Base-by-base conservation (phyloP, 352 stramenopile species). In the Plasmopara viticola region DNA sequence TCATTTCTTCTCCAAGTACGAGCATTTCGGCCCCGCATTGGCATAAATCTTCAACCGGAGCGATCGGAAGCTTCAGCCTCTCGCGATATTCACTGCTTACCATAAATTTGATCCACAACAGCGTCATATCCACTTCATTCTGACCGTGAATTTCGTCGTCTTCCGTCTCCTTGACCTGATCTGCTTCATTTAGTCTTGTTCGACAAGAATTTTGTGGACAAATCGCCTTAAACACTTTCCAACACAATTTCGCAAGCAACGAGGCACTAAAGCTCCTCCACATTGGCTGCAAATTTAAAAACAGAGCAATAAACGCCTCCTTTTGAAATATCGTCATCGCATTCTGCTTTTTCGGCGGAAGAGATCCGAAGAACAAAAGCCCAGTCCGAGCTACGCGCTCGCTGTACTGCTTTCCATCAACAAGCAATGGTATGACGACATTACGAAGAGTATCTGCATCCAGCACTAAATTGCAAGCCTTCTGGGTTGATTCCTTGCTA, bases 71-170 rank as follows among this genome's bases (percentile, higher is more conserved):
- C 69, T 78, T 81, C 37, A 87, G 51, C 37, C 61, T 65, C 39
- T 86, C 74, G 12, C 79, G 74, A 67, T 79, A 88, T 29, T 84
- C 73, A 51, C 84, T 85, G 42, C 71, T 74, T 17, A 78, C 54
- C 52, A 88, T 58, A 15, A 81, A 70, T 39, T 85, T 76, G 54
- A 86, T 77, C 77, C 75, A 88, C 14, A 67, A 56, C 9, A 88
- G 37, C 13, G 56, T 49, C 28, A 76, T 48, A 20, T 78, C 71
- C 6, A 75, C 42, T 35, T 81, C 70, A 14, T 39, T 53, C 37
- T 42, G 18, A 37, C 58, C 15, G 14, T 53, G 44, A 12, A 0
- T 4, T 14, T 40, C 38, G n/a, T 44, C 29, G 38, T 30, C 40
- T 34, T 43, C 45, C 18, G 44, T 37, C 28, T 57, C 33, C n/a